These are phyloP conservation scores for Vaccinium darrowii DNA, from an alignment of 148 eudicot genomes.

Conservation along the genomic window DNA sequence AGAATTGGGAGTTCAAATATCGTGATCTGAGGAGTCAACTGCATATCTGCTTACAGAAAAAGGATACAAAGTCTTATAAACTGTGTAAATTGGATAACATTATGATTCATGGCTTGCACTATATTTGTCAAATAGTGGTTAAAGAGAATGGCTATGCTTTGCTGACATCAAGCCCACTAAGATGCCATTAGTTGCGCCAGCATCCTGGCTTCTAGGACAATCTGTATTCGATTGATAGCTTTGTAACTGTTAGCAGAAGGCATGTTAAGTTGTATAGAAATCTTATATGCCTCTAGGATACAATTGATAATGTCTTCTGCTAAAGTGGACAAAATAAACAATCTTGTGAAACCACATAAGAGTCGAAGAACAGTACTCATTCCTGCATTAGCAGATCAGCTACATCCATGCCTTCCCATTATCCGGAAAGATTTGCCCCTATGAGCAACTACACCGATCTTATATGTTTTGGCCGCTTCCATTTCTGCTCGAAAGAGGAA, in stretches of 20 bases:
- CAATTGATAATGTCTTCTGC: background rate
- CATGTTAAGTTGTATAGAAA: background rate
- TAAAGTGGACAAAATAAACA: background rate
- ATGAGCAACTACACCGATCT: background rate
- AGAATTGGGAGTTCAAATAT: background rate
- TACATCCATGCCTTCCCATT: background rate
- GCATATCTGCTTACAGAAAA: background rate
- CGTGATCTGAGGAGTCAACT: background rate
- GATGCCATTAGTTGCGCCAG: background rate
- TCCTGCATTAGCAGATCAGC: slow-evolving; percentile 2
- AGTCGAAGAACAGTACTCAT: background rate
- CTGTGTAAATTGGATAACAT: background rate
- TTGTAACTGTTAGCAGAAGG: background rate
- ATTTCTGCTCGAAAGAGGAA: background rate
- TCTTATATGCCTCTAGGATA: background rate
- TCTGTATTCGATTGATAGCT: background rate
- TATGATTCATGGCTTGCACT: background rate
- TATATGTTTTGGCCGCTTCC: background rate
- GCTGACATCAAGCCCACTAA: background rate
- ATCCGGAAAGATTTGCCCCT: background rate
- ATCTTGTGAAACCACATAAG: background rate
- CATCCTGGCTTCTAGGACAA: background rate
- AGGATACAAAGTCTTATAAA: background rate
- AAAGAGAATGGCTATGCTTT: background rate
- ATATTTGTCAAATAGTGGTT: background rate